A percentile compares a stretch with the other conserved stretches of the same genome.
Evolutionary conservation across 148 eudicot genomes (phyloP).

Genomic region (Cornus kousa): DNA sequence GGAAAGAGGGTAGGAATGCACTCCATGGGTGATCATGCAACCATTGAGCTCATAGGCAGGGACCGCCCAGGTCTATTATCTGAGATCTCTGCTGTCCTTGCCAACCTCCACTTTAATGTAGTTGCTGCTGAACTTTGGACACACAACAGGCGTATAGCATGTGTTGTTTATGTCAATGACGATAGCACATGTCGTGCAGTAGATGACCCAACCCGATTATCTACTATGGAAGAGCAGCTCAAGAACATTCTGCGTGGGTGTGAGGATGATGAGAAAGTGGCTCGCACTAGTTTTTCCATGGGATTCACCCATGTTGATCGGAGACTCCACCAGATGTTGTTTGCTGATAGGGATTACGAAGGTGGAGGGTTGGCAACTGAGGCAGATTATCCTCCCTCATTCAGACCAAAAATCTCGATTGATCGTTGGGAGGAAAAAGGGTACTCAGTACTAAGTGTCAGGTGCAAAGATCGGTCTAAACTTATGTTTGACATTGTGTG

Average conservation of each 20-base stretch:
- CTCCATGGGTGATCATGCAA: slow-evolving; percentile 56
- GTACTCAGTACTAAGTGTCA: slow-evolving; percentile 61
- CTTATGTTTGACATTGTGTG: slow-evolving; percentile 89
- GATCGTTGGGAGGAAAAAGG: slow-evolving; percentile 72
- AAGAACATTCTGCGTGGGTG: slow-evolving; percentile 53
- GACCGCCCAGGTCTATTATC: slow-evolving; percentile 82
- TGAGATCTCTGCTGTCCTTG: slow-evolving; percentile 65
- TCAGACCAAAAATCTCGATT: slow-evolving; percentile 41
- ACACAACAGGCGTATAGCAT: slow-evolving; percentile 67
- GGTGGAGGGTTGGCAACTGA: slow-evolving; percentile 24
- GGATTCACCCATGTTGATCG: slow-evolving; percentile 72
- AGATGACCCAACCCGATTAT: slow-evolving; percentile 48
- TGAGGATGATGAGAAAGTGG: slow-evolving; percentile 45
- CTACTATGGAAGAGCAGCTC: slow-evolving; percentile 69
- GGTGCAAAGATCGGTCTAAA: slow-evolving; percentile 65
- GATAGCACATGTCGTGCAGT: slow-evolving; percentile 42
- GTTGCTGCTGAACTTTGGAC: slow-evolving; percentile 83
- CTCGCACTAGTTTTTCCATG: slow-evolving; percentile 47
- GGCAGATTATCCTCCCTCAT: slow-evolving; percentile 23
- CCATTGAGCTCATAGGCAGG: slow-evolving; percentile 64
- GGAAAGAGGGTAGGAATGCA: slow-evolving; percentile 62
- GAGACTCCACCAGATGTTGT: slow-evolving; percentile 80
- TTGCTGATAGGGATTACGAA: slow-evolving; percentile 73
- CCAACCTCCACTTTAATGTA: slow-evolving; percentile 63
- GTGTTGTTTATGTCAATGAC: slow-evolving; percentile 61